phyloP scores from a whole-genome alignment of 1,284 basidiomycete species.

The Sphaerobolus stellatus region DNA sequence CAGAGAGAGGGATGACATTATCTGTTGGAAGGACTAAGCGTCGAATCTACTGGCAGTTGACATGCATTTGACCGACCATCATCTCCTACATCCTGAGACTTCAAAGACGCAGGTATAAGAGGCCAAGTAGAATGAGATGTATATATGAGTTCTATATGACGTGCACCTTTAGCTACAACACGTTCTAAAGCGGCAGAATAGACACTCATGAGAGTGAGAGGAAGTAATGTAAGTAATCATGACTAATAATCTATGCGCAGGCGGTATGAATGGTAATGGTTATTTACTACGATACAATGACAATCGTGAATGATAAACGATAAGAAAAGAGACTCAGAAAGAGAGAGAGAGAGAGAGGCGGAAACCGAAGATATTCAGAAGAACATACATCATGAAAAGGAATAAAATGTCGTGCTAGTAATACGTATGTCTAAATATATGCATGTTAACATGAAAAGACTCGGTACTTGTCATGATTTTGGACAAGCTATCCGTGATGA shows the following conservation, averaged over 20 bases:
- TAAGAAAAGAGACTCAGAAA: too few species aligned
- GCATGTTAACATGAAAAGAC: neutral
- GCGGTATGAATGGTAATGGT: too few species aligned
- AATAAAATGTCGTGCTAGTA: too few species aligned
- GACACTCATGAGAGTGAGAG: too few species aligned
- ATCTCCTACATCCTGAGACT: neutral
- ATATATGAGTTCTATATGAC: conserved; percentile 55
- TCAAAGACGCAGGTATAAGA: conserved; percentile 27
- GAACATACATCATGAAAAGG: too few species aligned
- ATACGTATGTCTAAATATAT: too few species aligned
- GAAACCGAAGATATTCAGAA: too few species aligned
- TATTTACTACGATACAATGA: too few species aligned
- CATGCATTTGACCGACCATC: neutral
- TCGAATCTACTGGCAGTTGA: neutral
- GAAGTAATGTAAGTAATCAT: too few species aligned
- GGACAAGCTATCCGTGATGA: neutral
- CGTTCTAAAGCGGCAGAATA: neutral
- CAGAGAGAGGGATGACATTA: conserved; percentile 47
- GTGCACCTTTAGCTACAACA: conserved; percentile 42
- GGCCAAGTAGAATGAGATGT: conserved; percentile 60
- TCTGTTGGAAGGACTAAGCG: neutral
- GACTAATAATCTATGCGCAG: too few species aligned
- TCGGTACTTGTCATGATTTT: neutral
- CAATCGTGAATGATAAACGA: too few species aligned
- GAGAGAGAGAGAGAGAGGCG: too few species aligned